Evolutionary conservation across 192 early-diverging fungal species (phyloP).

Genomic region (Pilobolus umbonatus): DNA sequence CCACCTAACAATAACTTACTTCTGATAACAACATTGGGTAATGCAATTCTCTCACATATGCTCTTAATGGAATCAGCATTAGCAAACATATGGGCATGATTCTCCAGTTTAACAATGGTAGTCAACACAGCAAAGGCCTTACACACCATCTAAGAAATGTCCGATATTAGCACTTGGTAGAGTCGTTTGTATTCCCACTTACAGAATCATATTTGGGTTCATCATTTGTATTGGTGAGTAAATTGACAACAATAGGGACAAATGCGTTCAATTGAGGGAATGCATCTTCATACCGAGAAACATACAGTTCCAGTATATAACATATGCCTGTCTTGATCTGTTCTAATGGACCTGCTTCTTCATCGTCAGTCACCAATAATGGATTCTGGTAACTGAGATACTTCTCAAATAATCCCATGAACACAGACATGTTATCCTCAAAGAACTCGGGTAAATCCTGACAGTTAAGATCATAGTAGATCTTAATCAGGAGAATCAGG

Average conservation of each 20-base stretch:
- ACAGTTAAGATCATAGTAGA: conserved; percentile 92
- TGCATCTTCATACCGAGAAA: conserved; percentile 86
- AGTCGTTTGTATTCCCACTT: conserved; percentile 27
- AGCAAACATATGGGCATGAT: conserved; percentile 72
- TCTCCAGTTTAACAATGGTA: conserved; percentile 72
- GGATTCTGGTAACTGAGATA: conserved; percentile 84
- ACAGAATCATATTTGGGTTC: conserved; percentile 80
- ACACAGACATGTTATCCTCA: conserved; percentile 82
- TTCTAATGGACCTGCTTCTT: conserved; percentile 77
- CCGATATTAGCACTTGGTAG: conserved; percentile 4
- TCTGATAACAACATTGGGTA: conserved; percentile 90
- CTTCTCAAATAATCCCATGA: conserved; percentile 82
- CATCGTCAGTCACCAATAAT: conserved; percentile 63
- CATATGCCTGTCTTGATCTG: conserved; percentile 92
- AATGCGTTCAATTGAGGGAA: conserved; percentile 78
- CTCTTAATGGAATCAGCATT: conserved; percentile 62
- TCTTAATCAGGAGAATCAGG: conserved; percentile 75
- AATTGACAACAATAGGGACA: conserved; percentile 81
- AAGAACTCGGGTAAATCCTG: conserved; percentile 98
- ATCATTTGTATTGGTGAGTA: conserved; percentile 70
- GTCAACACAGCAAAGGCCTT: conserved; percentile 88
- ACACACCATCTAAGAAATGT: conserved; percentile 84
- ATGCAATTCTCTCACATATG: conserved; percentile 86
- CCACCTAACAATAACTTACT: conserved; percentile 27
- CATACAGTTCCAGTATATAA: conserved; percentile 88